Conservation (phyloP, 2,329 filamentous ascomycete species). For the Colletotrichum sp. region DNA sequence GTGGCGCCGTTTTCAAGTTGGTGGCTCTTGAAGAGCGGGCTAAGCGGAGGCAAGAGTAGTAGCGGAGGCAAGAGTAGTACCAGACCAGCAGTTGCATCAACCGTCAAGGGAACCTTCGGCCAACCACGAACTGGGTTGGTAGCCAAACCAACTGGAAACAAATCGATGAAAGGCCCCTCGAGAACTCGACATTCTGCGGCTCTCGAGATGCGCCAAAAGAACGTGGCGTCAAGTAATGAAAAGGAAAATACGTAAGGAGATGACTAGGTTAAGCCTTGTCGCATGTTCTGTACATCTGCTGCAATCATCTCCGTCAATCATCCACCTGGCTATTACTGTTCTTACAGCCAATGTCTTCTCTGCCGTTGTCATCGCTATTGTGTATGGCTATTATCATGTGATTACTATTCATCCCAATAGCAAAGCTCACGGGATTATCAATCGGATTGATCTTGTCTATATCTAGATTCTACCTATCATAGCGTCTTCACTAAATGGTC, state of each 20-base stretch:
- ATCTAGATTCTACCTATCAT: neutral
- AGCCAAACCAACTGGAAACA: neutral
- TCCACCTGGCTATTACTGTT: neutral
- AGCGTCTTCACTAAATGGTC: neutral
- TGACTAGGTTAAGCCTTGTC: neutral
- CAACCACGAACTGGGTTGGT: neutral
- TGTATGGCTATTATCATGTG: accelerated
- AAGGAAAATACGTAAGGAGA: accelerated
- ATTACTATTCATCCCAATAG: accelerated
- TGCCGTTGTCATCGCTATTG: neutral
- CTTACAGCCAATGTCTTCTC: neutral
- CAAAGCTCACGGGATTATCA: neutral
- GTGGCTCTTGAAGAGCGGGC: neutral
- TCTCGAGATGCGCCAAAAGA: neutral
- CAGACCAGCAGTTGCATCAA: neutral
- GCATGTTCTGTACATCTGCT: neutral
- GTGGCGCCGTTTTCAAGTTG: neutral
- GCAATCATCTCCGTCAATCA: neutral
- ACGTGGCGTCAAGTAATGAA: neutral
- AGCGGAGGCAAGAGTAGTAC: neutral
- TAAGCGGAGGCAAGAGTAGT: neutral
- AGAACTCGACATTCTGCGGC: neutral
- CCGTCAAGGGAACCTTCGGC: neutral
- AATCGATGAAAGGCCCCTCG: accelerated
- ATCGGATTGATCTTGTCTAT: neutral